A percentile compares a stretch with the other conserved stretches of the same genome.
Evolutionary conservation across 108 stramenopile genomes (phyloP).

Genomic region (Parietichytrium sp.): DNA sequence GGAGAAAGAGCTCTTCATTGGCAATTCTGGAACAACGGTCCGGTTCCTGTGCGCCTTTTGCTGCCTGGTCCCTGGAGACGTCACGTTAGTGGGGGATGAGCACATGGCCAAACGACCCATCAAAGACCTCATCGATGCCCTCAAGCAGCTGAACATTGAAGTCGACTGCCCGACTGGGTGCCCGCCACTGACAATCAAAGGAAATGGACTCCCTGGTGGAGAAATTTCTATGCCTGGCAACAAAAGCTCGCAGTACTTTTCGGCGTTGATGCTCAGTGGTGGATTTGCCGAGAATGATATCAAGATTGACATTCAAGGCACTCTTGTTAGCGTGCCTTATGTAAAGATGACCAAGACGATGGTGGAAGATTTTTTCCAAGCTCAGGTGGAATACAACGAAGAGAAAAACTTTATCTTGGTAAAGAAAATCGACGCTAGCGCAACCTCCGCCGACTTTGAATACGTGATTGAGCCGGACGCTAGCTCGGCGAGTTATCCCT

Average conservation of each 20-base stretch:
- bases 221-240: neutral
- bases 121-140: conserved; percentile 11
- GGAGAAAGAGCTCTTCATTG: neutral
- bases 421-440: neutral
- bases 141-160: neutral
- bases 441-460: neutral
- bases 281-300: neutral
- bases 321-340: conserved; percentile 30
- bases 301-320: conserved; percentile 29
- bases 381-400: neutral
- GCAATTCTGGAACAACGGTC: conserved; percentile 37
- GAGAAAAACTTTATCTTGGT: neutral
- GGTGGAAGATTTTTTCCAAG: conserved; percentile 36
- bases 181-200: conserved; percentile 39
- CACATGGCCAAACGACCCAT: conserved; percentile 44
- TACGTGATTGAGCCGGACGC: conserved; percentile 41
- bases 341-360: conserved; percentile 42
- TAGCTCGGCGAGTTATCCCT: conserved; percentile 35
- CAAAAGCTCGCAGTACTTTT: conserved; percentile 41
- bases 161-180: conserved; percentile 36
- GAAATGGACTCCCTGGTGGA: conserved; percentile 15
- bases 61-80: neutral
- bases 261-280: conserved; percentile 14
- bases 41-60: conserved; percentile 30
- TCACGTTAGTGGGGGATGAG: conserved; percentile 36